A percentile compares a stretch with the other conserved stretches of the same genome.
These are phyloP conservation scores for Pythium aphanidermatum DNA, from an alignment of 352 stramenopile species.

Conservation along the genomic window DNA sequence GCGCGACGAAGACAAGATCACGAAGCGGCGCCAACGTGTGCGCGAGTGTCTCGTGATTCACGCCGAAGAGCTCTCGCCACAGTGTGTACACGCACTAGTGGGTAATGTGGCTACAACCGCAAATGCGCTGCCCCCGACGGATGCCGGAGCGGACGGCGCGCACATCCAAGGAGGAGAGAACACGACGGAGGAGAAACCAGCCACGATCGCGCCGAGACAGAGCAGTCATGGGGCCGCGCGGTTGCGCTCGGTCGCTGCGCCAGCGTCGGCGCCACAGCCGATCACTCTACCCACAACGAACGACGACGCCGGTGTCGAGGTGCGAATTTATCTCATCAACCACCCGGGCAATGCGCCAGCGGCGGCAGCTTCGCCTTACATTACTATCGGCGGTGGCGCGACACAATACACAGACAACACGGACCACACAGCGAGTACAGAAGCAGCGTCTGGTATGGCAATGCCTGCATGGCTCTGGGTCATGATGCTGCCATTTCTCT, in stretches of 20 bases:
- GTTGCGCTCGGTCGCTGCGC: too few species aligned
- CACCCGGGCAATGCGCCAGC: conserved; percentile 4
- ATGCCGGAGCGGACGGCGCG: background rate
- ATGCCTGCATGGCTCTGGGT: conserved; percentile 39
- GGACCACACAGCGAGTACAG: conserved; percentile 1
- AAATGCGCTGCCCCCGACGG: conserved; percentile 6
- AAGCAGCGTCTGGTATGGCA: conserved; percentile 10
- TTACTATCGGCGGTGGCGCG: conserved; percentile 16
- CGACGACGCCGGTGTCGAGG: conserved; percentile 13
- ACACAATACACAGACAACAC: conserved; percentile 14
- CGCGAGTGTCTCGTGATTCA: conserved; percentile 48
- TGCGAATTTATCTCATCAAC: conserved; percentile 21
- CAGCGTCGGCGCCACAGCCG: too few species aligned
- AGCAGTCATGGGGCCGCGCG: too few species aligned
- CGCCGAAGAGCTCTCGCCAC: conserved; percentile 42
- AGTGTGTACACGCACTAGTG: conserved; percentile 42
- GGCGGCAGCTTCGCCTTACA: conserved; percentile 1
- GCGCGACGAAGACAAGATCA: conserved; percentile 29
- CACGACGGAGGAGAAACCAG: background rate
- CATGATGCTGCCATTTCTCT: conserved; percentile 58
- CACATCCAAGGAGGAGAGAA: too few species aligned
- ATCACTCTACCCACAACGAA: conserved; percentile 2
- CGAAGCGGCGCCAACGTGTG: conserved; percentile 33
- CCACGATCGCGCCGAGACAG: too few species aligned
- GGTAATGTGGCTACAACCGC: conserved; percentile 14